A percentile compares a stretch with the other conserved stretches of the same genome.
Evolutionary conservation across 2,329 filamentous ascomycete species (phyloP).

Genomic region (Cytospora piceicola): DNA sequence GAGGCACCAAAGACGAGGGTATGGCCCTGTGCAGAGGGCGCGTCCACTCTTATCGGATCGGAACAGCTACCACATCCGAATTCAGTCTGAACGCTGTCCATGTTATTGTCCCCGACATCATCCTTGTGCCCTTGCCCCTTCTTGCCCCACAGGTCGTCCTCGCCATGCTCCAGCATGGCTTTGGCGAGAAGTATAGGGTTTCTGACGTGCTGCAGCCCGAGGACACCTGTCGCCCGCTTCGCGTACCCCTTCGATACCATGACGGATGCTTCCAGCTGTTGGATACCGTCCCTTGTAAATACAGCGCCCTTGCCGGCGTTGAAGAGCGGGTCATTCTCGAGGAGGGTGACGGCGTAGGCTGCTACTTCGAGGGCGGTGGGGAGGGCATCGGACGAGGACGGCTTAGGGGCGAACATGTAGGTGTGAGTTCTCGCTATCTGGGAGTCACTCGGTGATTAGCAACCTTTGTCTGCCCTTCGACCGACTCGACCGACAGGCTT

Average conservation of each 20-base stretch:
- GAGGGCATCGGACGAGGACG: conserved; percentile 30
- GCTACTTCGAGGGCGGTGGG: conserved; percentile 73
- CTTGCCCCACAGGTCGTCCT: conserved; percentile 56
- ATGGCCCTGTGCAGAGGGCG: conserved; percentile 68
- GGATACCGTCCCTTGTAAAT: conserved; percentile 80
- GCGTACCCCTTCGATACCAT: conserved; percentile 77
- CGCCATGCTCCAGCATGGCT: conserved; percentile 70
- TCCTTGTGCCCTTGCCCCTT: conserved; percentile 19
- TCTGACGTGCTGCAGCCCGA: conserved; percentile 72
- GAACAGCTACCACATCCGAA: conserved; percentile 11
- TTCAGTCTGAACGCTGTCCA: conserved; percentile 35
- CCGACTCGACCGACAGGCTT: no score
- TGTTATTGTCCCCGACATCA: conserved; percentile 32
- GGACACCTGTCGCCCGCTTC: conserved; percentile 79
- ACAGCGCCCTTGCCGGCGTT: conserved; percentile 85
- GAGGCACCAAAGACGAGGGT: conserved; percentile 69
- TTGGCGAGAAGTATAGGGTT: conserved; percentile 78
- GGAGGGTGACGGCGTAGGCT: conserved; percentile 71
- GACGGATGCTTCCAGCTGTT: conserved; percentile 84
- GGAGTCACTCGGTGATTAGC: not conserved
- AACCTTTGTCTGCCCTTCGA: not conserved
- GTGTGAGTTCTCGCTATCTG: conserved; percentile 50
- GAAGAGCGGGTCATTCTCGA: conserved; percentile 83
- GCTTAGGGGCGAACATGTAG: conserved; percentile 49
- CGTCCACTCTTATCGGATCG: conserved; percentile 40